Conservation (phyloP, 2,329 filamentous ascomycete genomes). For the Furcasterigmium furcatum region DNA sequence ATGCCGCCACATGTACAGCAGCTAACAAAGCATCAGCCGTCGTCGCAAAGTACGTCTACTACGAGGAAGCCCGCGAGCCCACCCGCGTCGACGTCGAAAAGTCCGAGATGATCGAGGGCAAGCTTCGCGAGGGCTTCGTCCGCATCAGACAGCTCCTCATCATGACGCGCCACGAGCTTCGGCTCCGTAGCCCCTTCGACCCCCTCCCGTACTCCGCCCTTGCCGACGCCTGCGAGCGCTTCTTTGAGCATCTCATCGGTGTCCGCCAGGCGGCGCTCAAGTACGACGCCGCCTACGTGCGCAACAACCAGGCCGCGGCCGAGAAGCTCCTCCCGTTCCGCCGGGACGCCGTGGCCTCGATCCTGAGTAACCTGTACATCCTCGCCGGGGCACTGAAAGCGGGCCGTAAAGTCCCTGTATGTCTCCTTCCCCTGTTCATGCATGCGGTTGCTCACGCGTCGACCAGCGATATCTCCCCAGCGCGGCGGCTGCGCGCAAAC, state of each 20-base stretch:
- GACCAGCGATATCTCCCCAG: slow-evolving; percentile 50
- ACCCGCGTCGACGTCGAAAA: slow-evolving; percentile 44
- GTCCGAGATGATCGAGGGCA: slow-evolving; percentile 57
- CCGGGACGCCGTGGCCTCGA: slow-evolving; percentile 54
- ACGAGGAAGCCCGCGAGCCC: slow-evolving; percentile 49
- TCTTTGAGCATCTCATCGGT: slow-evolving; percentile 57
- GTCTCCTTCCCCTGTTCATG: slow-evolving; percentile 9
- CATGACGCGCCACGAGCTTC: slow-evolving; percentile 56
- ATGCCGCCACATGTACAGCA: background rate
- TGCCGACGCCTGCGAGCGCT: slow-evolving; percentile 51
- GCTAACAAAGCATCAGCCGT: slow-evolving; percentile 27
- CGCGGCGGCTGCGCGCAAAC: slow-evolving; percentile 49
- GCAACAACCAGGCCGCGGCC: slow-evolving; percentile 45
- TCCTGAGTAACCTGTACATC: slow-evolving; percentile 56
- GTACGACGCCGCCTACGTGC: slow-evolving; percentile 50
- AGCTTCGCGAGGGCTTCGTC: slow-evolving; percentile 58
- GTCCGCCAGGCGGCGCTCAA: slow-evolving; percentile 56
- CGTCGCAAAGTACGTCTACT: slow-evolving; percentile 57
- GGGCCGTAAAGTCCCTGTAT: slow-evolving; percentile 44
- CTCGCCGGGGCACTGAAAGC: slow-evolving; percentile 52
- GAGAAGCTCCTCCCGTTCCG: slow-evolving; percentile 46
- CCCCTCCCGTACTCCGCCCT: slow-evolving; percentile 53
- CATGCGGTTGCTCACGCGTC: background rate
- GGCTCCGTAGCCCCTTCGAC: slow-evolving; percentile 54
- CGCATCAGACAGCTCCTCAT: slow-evolving; percentile 52